Evolutionary conservation across 805 yeast genomes (phyloP), one percentile per base, ranked within the genome.

Genomic region (Wickerhamomyces queroliae): DNA sequence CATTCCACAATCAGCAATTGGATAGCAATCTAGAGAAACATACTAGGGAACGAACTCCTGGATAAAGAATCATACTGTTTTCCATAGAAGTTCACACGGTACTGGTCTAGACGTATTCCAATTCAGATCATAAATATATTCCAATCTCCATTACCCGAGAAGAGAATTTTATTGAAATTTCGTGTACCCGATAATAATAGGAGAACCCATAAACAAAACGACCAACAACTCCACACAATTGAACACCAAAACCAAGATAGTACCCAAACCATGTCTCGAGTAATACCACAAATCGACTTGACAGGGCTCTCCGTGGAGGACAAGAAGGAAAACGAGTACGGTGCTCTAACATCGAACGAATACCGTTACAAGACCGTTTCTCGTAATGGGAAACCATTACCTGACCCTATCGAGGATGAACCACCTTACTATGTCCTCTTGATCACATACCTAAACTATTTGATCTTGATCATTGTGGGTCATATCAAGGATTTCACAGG

Each of bases 401-500:
- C 78, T 9, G 70, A 68, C n/a, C 79, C 83, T 10, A 67, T 80
- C 12, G 59, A 64, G 38, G 96, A 89, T 59, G 91, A 90, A 40
- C 97, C 97, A 6, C 91, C 96, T 17, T 85, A 87, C 53, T 72
- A 74, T 48, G 78, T 84, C 38, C 76, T 86, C 43, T 64, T 93
- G 36, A 73, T 87, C 42, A 91, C 99, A 2, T 93, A 91, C 57
- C 63, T 93, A 49, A 80, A 84, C 59, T 95, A 89, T 60, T 69
- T 95, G 50, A 76, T 88, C 34, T 71, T 93, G 52, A 86, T 93
- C 48, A 77, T 89, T 28, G 74, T 88, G 43, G 99, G 99, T 26
- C 96, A 93, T 57, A 64, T 89, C 29, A 80, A 89, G 50, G 99
- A 93, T 64, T 91, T 81, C 60, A 73, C 88, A 43, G 96, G 95